These are phyloP conservation scores for Schizopora paradoxa DNA, from an alignment of 1,284 basidiomycete species.

Conservation along the genomic window DNA sequence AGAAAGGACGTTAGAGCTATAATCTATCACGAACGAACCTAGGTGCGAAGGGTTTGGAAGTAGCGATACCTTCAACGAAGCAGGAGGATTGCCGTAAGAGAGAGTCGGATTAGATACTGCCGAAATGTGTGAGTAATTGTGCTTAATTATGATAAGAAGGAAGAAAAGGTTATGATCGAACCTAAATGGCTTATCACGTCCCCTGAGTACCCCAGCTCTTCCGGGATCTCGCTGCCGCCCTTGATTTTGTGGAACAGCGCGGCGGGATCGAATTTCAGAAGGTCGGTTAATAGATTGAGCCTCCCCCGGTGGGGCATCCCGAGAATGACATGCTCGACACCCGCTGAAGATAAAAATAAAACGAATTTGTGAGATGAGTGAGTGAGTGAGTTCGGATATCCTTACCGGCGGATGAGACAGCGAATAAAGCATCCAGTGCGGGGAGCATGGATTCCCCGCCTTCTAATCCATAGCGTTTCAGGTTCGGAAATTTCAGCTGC, in stretches of 20 bases:
- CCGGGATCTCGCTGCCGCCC: conserved; percentile 68
- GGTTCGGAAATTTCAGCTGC: conserved; percentile 76
- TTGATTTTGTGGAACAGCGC: conserved; percentile 83
- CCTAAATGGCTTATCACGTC: conserved; percentile 86
- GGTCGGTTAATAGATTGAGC: conserved; percentile 77
- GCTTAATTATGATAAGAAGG: background rate
- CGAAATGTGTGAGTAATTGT: background rate
- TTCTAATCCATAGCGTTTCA: conserved; percentile 82
- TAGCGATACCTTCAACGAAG: conserved; percentile 66
- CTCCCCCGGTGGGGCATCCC: conserved; percentile 87
- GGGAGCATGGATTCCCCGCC: conserved; percentile 90
- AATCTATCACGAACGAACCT: conserved; percentile 38
- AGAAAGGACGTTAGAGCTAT: too few species aligned
- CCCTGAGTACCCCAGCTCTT: conserved; percentile 65
- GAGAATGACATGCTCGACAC: conserved; percentile 67
- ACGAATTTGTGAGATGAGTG: background rate
- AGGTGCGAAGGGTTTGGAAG: conserved; percentile 87
- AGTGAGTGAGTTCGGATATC: conserved; percentile 10
- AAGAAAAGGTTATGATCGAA: conserved; percentile 26
- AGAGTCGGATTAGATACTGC: conserved; percentile 58
- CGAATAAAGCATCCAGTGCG: conserved; percentile 73
- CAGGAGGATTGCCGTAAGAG: conserved; percentile 43
- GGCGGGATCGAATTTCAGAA: conserved; percentile 61
- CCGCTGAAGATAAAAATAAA: conserved; percentile 37
- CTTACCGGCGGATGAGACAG: conserved; percentile 56